phyloP scores from a whole-genome alignment of 2,329 filamentous ascomycete species.

The Daldinia sp. region DNA sequence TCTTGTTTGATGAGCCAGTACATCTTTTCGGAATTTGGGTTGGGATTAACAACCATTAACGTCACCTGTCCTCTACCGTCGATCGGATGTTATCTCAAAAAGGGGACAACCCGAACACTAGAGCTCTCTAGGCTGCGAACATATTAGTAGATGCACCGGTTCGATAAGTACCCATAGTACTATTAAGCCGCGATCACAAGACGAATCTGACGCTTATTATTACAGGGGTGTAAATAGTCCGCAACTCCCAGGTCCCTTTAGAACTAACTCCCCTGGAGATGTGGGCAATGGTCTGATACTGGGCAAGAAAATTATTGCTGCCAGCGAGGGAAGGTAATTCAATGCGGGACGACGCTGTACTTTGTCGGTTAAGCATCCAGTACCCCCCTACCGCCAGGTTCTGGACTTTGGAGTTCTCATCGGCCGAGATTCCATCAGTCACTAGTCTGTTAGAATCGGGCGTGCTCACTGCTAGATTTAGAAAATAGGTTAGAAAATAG shows the following conservation, averaged over 20 bases:
- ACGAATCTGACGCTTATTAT: conserved; percentile 31
- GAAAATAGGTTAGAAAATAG: conserved; percentile 14
- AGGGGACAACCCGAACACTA: conserved; percentile 17
- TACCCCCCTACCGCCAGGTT: conserved; percentile 21
- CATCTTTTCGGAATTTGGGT: conserved; percentile 25
- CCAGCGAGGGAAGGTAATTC: conserved; percentile 10
- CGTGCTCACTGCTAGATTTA: conserved; percentile 8
- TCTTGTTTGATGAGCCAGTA: conserved; percentile 30
- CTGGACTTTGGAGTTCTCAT: conserved; percentile 16
- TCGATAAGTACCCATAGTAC: neutral
- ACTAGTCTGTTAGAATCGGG: neutral
- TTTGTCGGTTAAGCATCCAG: conserved; percentile 18
- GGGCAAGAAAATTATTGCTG: conserved; percentile 19
- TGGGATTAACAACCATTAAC: conserved; percentile 28
- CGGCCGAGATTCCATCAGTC: conserved; percentile 1
- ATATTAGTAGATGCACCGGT: conserved; percentile 8
- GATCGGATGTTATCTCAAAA: conserved; percentile 23
- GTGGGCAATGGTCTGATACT: conserved; percentile 36
- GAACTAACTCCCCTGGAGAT: conserved; percentile 20
- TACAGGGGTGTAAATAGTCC: conserved; percentile 18
- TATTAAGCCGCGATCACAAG: conserved; percentile 29
- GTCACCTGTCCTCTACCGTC: conserved; percentile 24
- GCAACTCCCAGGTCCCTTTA: conserved; percentile 2
- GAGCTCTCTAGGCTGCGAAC: conserved; percentile 21
- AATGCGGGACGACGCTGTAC: conserved; percentile 27